phyloP scores from a whole-genome alignment of 2,329 filamentous ascomycete genomes.

The Trichoderma brevicompactum region DNA sequence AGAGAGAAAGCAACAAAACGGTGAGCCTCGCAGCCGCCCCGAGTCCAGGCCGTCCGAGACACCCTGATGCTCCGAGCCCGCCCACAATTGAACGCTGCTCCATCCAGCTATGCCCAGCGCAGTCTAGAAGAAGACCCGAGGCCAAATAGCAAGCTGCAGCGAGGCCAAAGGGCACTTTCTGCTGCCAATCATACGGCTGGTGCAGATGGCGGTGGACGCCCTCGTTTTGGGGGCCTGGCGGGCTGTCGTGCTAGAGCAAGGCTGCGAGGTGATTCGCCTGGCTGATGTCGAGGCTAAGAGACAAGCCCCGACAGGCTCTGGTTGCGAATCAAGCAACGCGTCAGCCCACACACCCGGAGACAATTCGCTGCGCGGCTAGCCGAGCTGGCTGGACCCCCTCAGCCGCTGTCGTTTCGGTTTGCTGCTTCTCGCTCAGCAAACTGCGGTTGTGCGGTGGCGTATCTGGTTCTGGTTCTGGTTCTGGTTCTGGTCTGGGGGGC shows the following conservation, averaged over 20 bases:
- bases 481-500: no score
- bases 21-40: conserved; percentile 3
- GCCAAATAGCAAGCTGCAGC: conserved; percentile 10
- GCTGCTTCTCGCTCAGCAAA: background rate
- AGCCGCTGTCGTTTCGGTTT: background rate
- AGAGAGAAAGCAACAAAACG: background rate
- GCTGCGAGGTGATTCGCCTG: conserved; percentile 23
- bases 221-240: background rate
- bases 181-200: background rate
- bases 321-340: conserved; percentile 27
- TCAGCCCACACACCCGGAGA: conserved; percentile 23
- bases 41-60: conserved; percentile 1
- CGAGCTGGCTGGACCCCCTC: background rate
- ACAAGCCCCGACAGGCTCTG: background rate
- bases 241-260: background rate
- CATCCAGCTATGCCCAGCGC: conserved; percentile 12
- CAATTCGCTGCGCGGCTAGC: background rate
- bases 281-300: conserved; percentile 18
- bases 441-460: background rate
- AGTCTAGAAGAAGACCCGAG: conserved; percentile 11
- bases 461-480: no score
- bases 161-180: background rate
- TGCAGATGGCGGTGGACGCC: background rate
- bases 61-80: conserved; percentile 10
- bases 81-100: conserved; percentile 3